Evolutionary conservation across 306 rosid species (phyloP).

Genomic region (Prunus mongolica): DNA sequence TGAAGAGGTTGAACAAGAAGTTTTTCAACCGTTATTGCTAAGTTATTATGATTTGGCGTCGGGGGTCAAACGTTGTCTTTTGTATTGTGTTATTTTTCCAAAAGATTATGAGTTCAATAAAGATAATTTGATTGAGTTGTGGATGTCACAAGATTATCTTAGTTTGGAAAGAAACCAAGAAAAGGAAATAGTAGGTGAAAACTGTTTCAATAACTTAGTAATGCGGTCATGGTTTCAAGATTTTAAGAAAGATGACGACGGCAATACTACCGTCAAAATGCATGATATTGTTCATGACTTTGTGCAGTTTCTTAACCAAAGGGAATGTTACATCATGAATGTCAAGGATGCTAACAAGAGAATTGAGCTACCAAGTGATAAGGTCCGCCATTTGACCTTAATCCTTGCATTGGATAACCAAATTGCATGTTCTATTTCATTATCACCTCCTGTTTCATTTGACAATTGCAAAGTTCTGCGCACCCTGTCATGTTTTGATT

Average conservation of each 20-base stretch:
- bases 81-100: not conserved
- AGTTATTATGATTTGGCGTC: not conserved
- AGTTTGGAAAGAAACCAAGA: not conserved
- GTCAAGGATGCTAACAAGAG: not conserved
- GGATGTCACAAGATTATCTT: not conserved
- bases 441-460: not conserved
- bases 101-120: not conserved
- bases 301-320: not conserved
- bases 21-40: not conserved
- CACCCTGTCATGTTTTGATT: not conserved
- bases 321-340: not conserved
- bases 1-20: not conserved
- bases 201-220: not conserved
- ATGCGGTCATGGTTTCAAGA: not conserved
- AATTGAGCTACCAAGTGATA: not conserved
- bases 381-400: not conserved
- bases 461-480: not conserved
- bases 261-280: not conserved
- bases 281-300: not conserved
- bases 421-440: not conserved
- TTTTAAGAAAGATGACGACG: not conserved
- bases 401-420: not conserved
- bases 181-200: not conserved
- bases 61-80: not conserved
- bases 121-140: not conserved